Evolutionary conservation across 805 yeast species (phyloP), one percentile per base, ranked within the genome.

Genomic region (Saccharomyces eubayanus): DNA sequence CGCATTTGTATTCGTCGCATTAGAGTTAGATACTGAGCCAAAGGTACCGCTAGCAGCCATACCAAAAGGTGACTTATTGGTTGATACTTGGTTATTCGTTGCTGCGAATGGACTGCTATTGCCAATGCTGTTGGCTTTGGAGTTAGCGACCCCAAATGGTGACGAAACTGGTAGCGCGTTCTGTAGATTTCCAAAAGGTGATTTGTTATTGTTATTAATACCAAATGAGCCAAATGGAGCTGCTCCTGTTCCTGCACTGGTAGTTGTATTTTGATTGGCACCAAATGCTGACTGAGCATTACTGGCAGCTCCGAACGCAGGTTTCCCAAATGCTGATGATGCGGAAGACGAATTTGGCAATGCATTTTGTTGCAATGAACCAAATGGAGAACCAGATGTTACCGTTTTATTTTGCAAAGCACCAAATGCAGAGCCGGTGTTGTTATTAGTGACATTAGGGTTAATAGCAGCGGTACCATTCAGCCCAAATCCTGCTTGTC

Each of bases 231-330:
- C 55, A 49, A 54, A 54, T 47, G 57, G 50, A 36, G 57, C 51
- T 30, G 64, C 53, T 12, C 50, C 50, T 28, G 49, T 41, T n/a
- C 28, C 36, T 9, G 20, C 43, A 36, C 16, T 41, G 27, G 46
- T 14, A 28, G 30, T 30, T 20, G 48, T 5, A 11, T 63, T 52
- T 28, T 59, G 63, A 31, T 58, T 48, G 12, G 63, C 45, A n/a
- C 60, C 57, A 47, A 57, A 53, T 24, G 58, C 53, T n/a, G 62
- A 48, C 28, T 55, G 47, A 11, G 24, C 53, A 48, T 31, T 40
- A 50, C 30, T 20, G 12, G 59, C 9, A 6, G 63, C 20, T 9
- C 66, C 67, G 59, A 63, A 60, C 12, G 64, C 56, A 10, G 71
- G 60, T 29, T 56, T 52, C 14, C 67, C 70, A 55, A 62, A 56